Evolutionary conservation across 345 rosid genomes (phyloP), one percentile per base, ranked within the genome.

Genomic region (Cardamine resedifolia): DNA sequence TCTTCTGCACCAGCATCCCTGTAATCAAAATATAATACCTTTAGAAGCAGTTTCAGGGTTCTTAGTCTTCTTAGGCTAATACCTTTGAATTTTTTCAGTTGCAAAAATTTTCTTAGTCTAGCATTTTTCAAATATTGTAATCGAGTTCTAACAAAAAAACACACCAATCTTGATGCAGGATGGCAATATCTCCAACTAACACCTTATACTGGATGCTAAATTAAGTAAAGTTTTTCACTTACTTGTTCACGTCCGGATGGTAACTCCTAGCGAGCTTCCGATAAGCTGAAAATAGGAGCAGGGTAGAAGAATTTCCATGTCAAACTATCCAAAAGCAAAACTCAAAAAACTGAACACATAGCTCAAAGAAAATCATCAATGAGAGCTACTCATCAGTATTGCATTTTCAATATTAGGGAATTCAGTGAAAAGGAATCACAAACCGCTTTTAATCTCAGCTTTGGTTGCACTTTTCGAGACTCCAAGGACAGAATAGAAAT

Each of bases 191-290:
- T 39, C 9, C 20, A 3, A 48, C 36, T 51, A 11, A 74, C 15
- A 67, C 38, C 30, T 36, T 14, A 33, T 65, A 7, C 7, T 66
- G 7, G 26, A 33, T 6, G 34, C 53, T 38, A 14, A 50, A 33
- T n/a, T 55, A 51, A 19, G 66, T 15, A 41, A 58, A 67, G 18
- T 10, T 14, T 39, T n/a, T 31, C 31, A 82, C 93, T 88, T 68
- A 92, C 98, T 96, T 96, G 86, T 96, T 96, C 64, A 96, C 97
- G 65, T 96, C 99, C 5, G 97, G 99, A 83, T 96, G 99, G 72
- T 83, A 90, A 80, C 75, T 92, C 84, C 99, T 86, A 6, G 98
- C 99, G 52, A 92, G 98, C 78, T 96, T 96, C 72, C 99, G 83
- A 61, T 96, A 96, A 59, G 98, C 99, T 96, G 90, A 36, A 86